Evolutionary conservation across 176 grass and related monocot species (phyloP).

Genomic region (Zoysia japonica): DNA sequence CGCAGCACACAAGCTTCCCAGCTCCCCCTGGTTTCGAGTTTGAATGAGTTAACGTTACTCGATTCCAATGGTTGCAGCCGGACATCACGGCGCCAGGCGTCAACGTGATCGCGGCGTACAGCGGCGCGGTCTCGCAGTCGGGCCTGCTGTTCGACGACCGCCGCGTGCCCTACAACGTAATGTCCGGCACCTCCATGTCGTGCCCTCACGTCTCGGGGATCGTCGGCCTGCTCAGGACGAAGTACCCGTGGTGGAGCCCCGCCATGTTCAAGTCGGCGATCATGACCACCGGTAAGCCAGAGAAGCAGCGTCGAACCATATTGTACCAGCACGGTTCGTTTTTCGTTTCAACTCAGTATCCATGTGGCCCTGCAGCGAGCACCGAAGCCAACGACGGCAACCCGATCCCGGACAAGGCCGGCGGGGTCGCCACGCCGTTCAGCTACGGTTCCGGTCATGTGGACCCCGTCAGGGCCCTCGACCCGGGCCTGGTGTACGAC

Average conservation of each 20-base stretch:
- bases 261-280: conserved; percentile 73
- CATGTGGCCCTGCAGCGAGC: conserved; percentile 40
- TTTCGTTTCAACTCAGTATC: not conserved
- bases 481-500: conserved; percentile 71
- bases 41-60: not conserved
- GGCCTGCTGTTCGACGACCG: conserved; percentile 44
- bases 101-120: conserved; percentile 57
- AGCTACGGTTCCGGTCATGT: conserved; percentile 60
- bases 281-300: conserved; percentile 72
- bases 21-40: not conserved
- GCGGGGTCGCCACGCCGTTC: conserved; percentile 55
- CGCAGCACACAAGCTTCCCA: not conserved
- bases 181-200: conserved; percentile 81
- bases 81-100: conserved; percentile 73
- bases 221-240: conserved; percentile 52
- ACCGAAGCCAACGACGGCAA: conserved; percentile 28
- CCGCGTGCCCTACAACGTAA: conserved; percentile 48
- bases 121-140: conserved; percentile 36
- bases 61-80: conserved; percentile 38
- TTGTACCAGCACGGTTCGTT: not conserved
- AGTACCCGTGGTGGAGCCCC: conserved; percentile 63
- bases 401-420: conserved; percentile 39
- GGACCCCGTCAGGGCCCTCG: conserved; percentile 50
- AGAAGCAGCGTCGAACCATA: not conserved
- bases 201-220: conserved; percentile 71